Evolutionary conservation across 2,329 filamentous ascomycete genomes (phyloP), one percentile per base, ranked within the genome.

Genomic region (Pezicula carpinea): DNA sequence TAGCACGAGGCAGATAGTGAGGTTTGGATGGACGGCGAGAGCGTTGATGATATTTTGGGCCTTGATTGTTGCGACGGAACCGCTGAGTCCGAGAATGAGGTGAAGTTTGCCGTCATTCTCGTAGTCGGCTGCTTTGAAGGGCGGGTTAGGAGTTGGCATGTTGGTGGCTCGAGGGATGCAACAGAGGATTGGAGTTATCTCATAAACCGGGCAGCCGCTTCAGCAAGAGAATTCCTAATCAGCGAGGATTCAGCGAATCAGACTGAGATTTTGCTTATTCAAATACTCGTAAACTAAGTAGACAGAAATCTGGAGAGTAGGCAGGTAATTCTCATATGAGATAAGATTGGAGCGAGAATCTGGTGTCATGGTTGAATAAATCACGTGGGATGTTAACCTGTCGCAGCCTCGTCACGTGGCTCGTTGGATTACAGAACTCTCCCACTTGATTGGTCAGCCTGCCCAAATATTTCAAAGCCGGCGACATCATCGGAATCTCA

Each of bases 61-160:
- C 63, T 96, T 96, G 61, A 96, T 95, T 6, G 87, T 89, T 13
- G 91, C 91, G n/a, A 95, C 89, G 1, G 86, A 85, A 41, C 85
- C 85, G 26, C 77, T 83, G 33, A 81, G 80, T 32, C 79, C 81
- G 35, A 89, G 73, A 14, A 89, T 72, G 43, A 87, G 70, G 60
- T 87, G 82, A 11, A 67, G 67, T 59, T 79, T 81, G 15, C 66
- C 64, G 58, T 82, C 79, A 42, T 67, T 60, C 18, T 62, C 52
- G 49, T 66, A 59, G 43, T 61, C 53, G 10, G 67, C 50, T 22
- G 59, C 59, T 45, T 43, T 42, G 39, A 60, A 61, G 11, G 46
- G 52, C 26, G 47, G 50, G 29, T 40, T 39, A 7, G 13, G 26
- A n/a, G n/a, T n/a, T n/a, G n/a, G n/a, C n/a, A n/a, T n/a, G n/a